A percentile compares a stretch with the other conserved stretches of the same genome.
Conservation (phyloP, 108 stramenopile genomes). For the Aurantiochytrium sp. region DNA sequence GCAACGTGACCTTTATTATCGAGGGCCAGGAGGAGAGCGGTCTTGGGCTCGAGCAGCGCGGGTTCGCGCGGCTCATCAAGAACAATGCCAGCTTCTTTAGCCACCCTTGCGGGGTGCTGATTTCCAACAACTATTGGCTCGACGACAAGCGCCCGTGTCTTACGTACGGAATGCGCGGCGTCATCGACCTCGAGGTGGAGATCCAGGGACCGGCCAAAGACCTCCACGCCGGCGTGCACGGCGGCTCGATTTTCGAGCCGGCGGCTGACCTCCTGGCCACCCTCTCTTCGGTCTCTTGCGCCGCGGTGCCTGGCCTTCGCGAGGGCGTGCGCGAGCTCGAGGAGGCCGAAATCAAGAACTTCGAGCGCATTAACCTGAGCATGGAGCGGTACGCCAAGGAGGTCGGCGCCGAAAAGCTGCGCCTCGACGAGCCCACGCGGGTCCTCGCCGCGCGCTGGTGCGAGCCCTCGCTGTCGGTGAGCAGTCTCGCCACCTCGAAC, state of each 20-base stretch:
- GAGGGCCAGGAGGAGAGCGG: slow-evolving; percentile 40
- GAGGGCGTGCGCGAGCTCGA: neutral
- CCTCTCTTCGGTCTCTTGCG: neutral
- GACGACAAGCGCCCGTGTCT: slow-evolving; percentile 35
- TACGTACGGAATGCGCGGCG: slow-evolving; percentile 39
- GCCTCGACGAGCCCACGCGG: neutral
- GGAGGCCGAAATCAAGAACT: neutral
- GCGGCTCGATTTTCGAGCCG: neutral
- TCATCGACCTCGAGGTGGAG: neutral
- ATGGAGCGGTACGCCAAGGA: neutral
- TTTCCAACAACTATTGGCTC: slow-evolving; percentile 27
- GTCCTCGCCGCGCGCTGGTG: slow-evolving; percentile 27
- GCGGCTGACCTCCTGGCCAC: neutral
- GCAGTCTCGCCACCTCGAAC: neutral
- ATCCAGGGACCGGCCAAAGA: neutral
- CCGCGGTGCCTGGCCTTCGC: neutral
- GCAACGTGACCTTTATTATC: slow-evolving; percentile 30
- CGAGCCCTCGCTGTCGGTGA: slow-evolving; percentile 23
- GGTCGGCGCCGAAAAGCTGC: neutral
- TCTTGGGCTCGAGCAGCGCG: neutral
- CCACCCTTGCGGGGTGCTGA: neutral
- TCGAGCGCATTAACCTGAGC: slow-evolving; percentile 6
- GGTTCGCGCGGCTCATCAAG: slow-evolving; percentile 15
- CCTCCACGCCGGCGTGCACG: slow-evolving; percentile 27
- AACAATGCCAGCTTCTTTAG: neutral